phyloP scores from a whole-genome alignment of 2,329 filamentous ascomycete genomes.

The Ophiognomonia clavigignenti-juglandacearum region DNA sequence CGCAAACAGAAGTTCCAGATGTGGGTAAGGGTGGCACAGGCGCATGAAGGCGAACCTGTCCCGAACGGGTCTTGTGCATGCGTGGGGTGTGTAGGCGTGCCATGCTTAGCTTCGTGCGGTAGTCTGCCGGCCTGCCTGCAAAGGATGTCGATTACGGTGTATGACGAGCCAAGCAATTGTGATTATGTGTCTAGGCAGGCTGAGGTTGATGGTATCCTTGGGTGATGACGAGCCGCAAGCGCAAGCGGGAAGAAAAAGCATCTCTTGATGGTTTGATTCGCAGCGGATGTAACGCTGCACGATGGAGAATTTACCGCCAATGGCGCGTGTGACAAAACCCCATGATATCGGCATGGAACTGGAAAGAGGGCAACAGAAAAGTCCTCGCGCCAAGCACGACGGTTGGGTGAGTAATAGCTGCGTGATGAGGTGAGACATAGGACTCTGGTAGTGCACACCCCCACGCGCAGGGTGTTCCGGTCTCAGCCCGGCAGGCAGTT shows the following conservation, averaged over 20 bases:
- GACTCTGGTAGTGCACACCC: slow-evolving; percentile 1
- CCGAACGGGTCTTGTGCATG: slow-evolving; percentile 8
- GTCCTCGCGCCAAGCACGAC: neutral
- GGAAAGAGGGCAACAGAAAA: slow-evolving; percentile 1
- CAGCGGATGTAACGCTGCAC: neutral
- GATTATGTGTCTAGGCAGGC: slow-evolving; percentile 2
- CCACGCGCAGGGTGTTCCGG: neutral
- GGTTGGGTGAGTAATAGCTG: neutral
- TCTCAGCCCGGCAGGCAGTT: slow-evolving; percentile 9
- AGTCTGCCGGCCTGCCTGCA: too few species aligned
- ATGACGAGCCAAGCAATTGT: too few species aligned
- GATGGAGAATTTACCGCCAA: slow-evolving; percentile 8
- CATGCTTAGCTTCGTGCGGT: neutral
- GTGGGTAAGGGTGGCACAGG: neutral
- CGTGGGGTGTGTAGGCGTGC: slow-evolving; percentile 5
- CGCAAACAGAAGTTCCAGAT: neutral
- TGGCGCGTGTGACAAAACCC: slow-evolving; percentile 16
- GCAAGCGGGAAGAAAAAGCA: neutral
- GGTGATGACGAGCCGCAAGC: neutral
- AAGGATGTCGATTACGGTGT: too few species aligned
- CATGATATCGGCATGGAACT: slow-evolving; percentile 7
- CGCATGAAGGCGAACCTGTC: slow-evolving; percentile 9
- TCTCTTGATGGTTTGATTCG: slow-evolving; percentile 7
- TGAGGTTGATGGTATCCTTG: slow-evolving; percentile 2
- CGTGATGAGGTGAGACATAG: slow-evolving; percentile 16